A percentile compares a stretch with the other conserved stretches of the same genome.
These are phyloP conservation scores for Collybiopsis confluens DNA, from an alignment of 768 basidiomycete genomes.

Conservation along the genomic window DNA sequence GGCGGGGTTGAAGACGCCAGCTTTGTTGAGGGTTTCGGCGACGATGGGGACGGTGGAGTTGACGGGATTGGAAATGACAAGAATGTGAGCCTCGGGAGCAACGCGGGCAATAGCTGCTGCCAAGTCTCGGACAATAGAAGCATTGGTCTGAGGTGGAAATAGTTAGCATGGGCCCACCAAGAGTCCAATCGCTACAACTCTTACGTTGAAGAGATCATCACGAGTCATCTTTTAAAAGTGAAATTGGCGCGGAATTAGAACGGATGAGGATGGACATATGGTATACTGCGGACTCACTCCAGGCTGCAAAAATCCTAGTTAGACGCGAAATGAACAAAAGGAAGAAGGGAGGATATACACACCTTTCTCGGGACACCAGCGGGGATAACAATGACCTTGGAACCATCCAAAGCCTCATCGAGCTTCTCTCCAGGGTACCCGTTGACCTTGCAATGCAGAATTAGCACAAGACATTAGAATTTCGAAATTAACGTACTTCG, in stretches of 20 bases:
- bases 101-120: slow-evolving; percentile 83
- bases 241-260: slow-evolving; percentile 21
- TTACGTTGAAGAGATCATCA: slow-evolving; percentile 92
- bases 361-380: slow-evolving; percentile 99
- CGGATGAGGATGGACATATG: slow-evolving; percentile 5
- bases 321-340: slow-evolving; percentile 16
- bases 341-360: slow-evolving; percentile 15
- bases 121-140: slow-evolving; percentile 95
- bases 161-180: too few relatives aligned
- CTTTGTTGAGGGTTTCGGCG: slow-evolving; percentile 85
- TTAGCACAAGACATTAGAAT: not conserved
- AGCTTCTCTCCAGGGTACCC: slow-evolving; percentile 85
- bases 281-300: slow-evolving; percentile 57
- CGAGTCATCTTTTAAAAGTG: slow-evolving; percentile 77
- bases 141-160: slow-evolving; percentile 98
- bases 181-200: slow-evolving; percentile 25
- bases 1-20: slow-evolving; percentile 86
- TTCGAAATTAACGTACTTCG: slow-evolving; percentile 46
- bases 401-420: slow-evolving; percentile 84
- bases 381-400: slow-evolving; percentile 92
- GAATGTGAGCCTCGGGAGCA: slow-evolving; percentile 86
- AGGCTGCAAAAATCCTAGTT: slow-evolving; percentile 47
- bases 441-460: slow-evolving; percentile 47
- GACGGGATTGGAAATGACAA: slow-evolving; percentile 99
- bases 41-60: slow-evolving; percentile 98